Evolutionary conservation across 2,329 filamentous ascomycete genomes (phyloP).

Genomic region (Trematosphaeria pertusa): DNA sequence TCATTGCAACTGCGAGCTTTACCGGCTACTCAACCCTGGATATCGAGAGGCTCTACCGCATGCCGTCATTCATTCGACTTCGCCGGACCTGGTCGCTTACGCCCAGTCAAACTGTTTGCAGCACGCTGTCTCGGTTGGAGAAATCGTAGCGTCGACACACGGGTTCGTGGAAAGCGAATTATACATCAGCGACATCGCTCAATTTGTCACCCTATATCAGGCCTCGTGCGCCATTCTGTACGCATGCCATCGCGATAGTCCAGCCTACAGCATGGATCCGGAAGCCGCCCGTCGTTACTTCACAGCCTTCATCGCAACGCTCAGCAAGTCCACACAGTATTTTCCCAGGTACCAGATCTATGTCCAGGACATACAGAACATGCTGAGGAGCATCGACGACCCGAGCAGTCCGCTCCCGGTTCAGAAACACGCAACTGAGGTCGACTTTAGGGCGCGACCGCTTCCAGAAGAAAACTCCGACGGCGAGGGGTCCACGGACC

Average conservation of each 20-base stretch:
- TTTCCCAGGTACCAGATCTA: constrained; percentile 13
- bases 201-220: constrained; percentile 17
- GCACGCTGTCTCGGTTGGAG: constrained; percentile 15
- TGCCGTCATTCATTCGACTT: constrained; percentile 9
- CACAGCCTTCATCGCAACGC: constrained; percentile 13
- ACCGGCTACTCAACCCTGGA: constrained; percentile 17
- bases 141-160: constrained; percentile 12
- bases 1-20: constrained; percentile 18
- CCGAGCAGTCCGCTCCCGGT: constrained; percentile 9
- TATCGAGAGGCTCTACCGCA: constrained; percentile 15
- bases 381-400: constrained; percentile 18
- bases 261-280: constrained; percentile 13
- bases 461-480: constrained; percentile 3
- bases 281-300: constrained; percentile 13
- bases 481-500: constrained; percentile 5
- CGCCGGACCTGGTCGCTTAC: constrained; percentile 14
- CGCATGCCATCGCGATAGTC: constrained; percentile 20
- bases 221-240: constrained; percentile 22
- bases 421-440: constrained; percentile 10
- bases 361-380: constrained; percentile 18
- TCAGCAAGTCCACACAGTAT: constrained; percentile 1
- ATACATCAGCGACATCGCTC: constrained; percentile 8
- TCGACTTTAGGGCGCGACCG: constrained; percentile 14
- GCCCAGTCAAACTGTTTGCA: constrained; percentile 14
- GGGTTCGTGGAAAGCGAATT: neutral